phyloP scores from a whole-genome alignment of 257 asterid genomes.

The Catharanthus roseus region DNA sequence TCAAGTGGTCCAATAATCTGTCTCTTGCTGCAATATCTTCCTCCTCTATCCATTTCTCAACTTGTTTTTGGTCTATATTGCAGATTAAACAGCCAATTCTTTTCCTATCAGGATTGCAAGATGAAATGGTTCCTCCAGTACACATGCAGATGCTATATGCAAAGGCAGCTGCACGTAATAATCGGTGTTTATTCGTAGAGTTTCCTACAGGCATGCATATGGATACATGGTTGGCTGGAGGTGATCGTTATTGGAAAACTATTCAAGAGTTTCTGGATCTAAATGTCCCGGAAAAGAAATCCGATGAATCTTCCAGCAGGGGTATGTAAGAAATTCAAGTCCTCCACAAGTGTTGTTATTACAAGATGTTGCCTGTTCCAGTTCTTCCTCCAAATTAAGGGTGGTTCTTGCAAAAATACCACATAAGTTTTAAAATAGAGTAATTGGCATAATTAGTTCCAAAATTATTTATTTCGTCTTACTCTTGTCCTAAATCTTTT shows the following conservation, averaged over 20 bases:
- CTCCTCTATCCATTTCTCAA: background rate
- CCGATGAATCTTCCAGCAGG: conserved; percentile 31
- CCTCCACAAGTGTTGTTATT: conserved; percentile 3
- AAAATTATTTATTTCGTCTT: no score
- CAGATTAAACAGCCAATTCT: conserved; percentile 89
- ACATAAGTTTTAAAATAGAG: background rate
- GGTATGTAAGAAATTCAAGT: conserved; percentile 34
- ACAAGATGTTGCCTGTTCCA: background rate
- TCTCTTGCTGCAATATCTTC: conserved; percentile 1
- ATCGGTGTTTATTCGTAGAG: conserved; percentile 59
- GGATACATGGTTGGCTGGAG: conserved; percentile 95
- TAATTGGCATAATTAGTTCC: no score
- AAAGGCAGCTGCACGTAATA: conserved; percentile 83
- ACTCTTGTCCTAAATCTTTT: no score
- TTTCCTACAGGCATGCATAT: conserved; percentile 95
- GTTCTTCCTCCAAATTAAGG: conserved; percentile 5
- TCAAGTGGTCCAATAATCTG: background rate
- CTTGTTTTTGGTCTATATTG: conserved; percentile 16
- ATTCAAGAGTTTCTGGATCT: conserved; percentile 60
- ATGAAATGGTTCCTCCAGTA: conserved; percentile 91
- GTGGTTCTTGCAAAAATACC: conserved; percentile 2
- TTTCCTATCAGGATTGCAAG: conserved; percentile 89
- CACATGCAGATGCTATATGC: conserved; percentile 95
- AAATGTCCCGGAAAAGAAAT: conserved; percentile 46
- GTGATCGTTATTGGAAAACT: conserved; percentile 86